Base-by-base conservation (phyloP, 768 basidiomycete genomes). In the Scleroderma bovista region DNA sequence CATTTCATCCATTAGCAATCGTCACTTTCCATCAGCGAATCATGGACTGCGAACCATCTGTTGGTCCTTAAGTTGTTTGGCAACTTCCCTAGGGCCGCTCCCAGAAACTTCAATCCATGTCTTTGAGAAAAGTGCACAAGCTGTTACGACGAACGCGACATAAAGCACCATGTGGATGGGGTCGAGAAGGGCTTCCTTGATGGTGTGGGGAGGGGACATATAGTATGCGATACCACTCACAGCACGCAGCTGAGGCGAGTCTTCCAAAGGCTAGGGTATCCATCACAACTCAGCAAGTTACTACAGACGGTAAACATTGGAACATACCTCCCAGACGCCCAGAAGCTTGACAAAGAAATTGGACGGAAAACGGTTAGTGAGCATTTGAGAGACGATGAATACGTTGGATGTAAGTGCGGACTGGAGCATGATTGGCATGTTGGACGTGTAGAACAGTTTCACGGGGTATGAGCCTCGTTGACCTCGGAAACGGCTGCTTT, bases 341-440 rank as follows among this genome's bases (percentile, higher is more conserved):
- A 98, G 77, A 23, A 99, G 76, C 59, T 80, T 80, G 59, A 98
- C 92, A 55, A 98, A 75, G 55, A 97, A 68, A 75, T 96, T 96
- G 57, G 75, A 73, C 0, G 96, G 96, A 84, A 95, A 98, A 13
- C 95, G 81, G 32, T 76, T 78, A 34, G 86, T 84, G 53, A 98
- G 80, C 94, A 98, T 98, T 72, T 98, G 96, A 26, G 84, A 88
- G 60, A 98, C 78, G 69, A 98, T 89, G 74, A 93, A 98, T 26
- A 99, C 84, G 68, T 99, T 95, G 51, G 83, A 86, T 1, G 92
- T 92, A 50, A 98, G 74, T 13, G 94, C 94, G 13, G 81, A 84
- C 72, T 98, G 90, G 52, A 98, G 81, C 95, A 99, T 99, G 76
- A 99, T 98, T 50, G 95, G 95, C 95, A 97, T 99, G 75, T 98